Conservation (phyloP, 805 yeast species). For the Kodamaea nitidulidarum region DNA sequence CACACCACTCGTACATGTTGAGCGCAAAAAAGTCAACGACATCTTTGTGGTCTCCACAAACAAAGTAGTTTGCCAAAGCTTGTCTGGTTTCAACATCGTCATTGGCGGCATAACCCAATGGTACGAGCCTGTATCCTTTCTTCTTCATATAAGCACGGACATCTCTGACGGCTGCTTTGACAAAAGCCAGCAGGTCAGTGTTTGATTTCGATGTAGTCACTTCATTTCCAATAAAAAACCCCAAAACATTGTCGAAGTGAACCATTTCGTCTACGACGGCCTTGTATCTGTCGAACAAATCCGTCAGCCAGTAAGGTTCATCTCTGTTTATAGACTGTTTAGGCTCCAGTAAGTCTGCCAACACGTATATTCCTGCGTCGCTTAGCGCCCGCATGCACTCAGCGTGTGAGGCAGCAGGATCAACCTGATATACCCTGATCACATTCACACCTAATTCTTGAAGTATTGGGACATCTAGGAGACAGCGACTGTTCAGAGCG, state of each 20-base stretch:
- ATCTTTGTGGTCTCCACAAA: slow-evolving; percentile 19
- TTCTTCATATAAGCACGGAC: slow-evolving; percentile 23
- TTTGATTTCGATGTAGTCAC: slow-evolving; percentile 28
- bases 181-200: slow-evolving; percentile 31
- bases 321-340: slow-evolving; percentile 29
- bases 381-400: slow-evolving; percentile 33
- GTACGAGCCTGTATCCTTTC: slow-evolving; percentile 29
- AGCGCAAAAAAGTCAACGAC: slow-evolving; percentile 33
- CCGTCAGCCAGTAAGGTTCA: slow-evolving; percentile 33
- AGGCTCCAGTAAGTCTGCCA: slow-evolving; percentile 37
- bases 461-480: slow-evolving; percentile 80
- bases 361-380: slow-evolving; percentile 33
- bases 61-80: slow-evolving; percentile 27
- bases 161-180: slow-evolving; percentile 36
- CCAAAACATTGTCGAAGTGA: slow-evolving; percentile 31
- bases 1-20: slow-evolving; percentile 43
- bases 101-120: slow-evolving; percentile 40
- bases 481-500: slow-evolving; percentile 64
- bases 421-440: slow-evolving; percentile 81
- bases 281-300: slow-evolving; percentile 26
- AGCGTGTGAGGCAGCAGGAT: slow-evolving; percentile 68
- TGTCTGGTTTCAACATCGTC: slow-evolving; percentile 32
- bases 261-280: slow-evolving; percentile 32
- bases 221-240: slow-evolving; percentile 41
- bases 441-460: slow-evolving; percentile 67